A percentile compares a stretch with the other conserved stretches of the same genome.
These are phyloP conservation scores for Erodium trifolium DNA, from an alignment of 441 rosid genomes.

Conservation along the genomic window DNA sequence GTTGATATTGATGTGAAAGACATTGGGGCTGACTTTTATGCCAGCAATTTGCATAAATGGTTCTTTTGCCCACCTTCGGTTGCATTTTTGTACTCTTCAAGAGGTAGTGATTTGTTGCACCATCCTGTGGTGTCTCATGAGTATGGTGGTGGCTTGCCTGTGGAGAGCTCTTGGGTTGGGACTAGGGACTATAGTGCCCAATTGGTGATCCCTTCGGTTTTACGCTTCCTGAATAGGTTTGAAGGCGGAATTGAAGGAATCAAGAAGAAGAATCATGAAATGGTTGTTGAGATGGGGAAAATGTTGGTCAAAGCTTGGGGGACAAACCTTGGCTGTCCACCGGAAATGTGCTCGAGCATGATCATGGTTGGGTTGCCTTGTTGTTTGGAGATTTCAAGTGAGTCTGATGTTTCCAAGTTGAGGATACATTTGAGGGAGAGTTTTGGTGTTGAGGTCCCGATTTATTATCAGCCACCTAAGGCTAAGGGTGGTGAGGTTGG, in stretches of 20 bases:
- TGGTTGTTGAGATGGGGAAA: constrained; percentile 69
- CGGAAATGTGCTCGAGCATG: constrained; percentile 76
- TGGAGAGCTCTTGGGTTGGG: constrained; percentile 84
- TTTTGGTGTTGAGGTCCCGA: constrained; percentile 60
- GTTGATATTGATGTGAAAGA: constrained; percentile 75
- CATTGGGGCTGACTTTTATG: constrained; percentile 82
- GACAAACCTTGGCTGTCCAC: constrained; percentile 73
- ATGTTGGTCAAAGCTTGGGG: constrained; percentile 84
- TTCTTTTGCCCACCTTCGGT: constrained; percentile 76
- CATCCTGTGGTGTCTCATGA: no score
- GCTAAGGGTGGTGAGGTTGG: constrained; percentile 28
- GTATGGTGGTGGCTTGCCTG: no score
- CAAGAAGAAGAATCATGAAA: constrained; percentile 63
- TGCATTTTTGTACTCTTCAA: constrained; percentile 60
- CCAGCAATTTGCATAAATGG: constrained; percentile 86
- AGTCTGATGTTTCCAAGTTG: constrained; percentile 42
- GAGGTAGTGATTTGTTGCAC: constrained; percentile 19
- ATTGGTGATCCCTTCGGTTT: constrained; percentile 55
- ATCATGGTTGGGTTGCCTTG: constrained; percentile 83
- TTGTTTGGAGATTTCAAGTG: constrained; percentile 46
- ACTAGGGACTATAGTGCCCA: constrained; percentile 90
- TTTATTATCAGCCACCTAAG: constrained; percentile 41
- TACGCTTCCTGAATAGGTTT: constrained; percentile 62
- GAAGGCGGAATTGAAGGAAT: constrained; percentile 77
- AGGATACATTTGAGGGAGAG: constrained; percentile 57